Base-by-base conservation (phyloP, 345 rosid genomes). In the Atalantia buxifolia region DNA sequence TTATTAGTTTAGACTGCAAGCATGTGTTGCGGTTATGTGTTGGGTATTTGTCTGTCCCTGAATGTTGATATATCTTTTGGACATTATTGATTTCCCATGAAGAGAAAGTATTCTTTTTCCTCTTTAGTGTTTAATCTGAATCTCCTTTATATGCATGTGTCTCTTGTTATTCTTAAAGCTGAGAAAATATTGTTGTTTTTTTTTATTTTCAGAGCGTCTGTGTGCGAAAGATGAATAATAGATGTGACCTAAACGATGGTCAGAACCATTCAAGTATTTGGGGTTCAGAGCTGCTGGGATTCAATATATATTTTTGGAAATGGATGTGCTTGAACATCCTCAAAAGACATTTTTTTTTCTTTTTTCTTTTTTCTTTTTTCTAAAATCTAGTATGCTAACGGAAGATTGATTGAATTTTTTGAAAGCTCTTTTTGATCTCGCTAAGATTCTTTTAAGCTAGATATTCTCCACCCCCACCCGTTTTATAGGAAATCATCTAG, bases 161-260 rank as follows among this genome's bases (percentile, higher is more conserved):
- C 65, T 63, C 68, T 38, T 36, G 19, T 42, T 55, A 9, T 70
- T 48, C 62, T 69, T 75, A 65, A 75, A 71, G 18, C 71, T 30
- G 61, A 35, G 57, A 35, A 72, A 13, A 16, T 56, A 6, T 21
- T 66, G 9, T 68, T 64, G 28, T 67, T 78, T 33, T 78, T 78
- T 31, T 6, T 55, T 76, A 74, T 70, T 76, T 81, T 65, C 92
- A 93, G 97, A 95, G 87, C 90, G 98, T 27, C 79, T 92, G 79
- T 93, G 98, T 83, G 88, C 92, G 33, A 81, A 90, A 81, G 98
- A 93, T 48, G 90, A 80, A 36, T 89, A 89, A 36, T 89, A 89
- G 74, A 60, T 33, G 12, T 59, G 50, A 71, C 22, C 36, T 62
- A 21, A 59, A 9, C 30, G 24, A 56, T 33, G 59, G n/a, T 6